A percentile compares a stretch with the other conserved stretches of the same genome.
phyloP scores from a whole-genome alignment of 192 early-diverging fungal genomes.

The Entrophospora sp. region DNA sequence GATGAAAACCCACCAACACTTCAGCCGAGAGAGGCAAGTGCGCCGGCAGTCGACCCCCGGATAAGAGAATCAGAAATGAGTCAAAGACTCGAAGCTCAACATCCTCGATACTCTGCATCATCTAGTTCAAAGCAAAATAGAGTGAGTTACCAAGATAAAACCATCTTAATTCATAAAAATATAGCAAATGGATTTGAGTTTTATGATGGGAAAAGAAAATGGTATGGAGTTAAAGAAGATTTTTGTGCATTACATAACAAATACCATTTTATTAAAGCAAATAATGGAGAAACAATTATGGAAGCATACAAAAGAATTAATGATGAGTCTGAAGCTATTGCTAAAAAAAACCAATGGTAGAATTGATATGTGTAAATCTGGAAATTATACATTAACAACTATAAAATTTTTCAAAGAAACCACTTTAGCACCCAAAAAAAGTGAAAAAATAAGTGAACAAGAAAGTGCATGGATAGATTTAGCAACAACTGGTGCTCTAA shows the following conservation, averaged over 20 bases:
- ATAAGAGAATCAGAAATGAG: too few species aligned
- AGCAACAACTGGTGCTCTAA: constrained; percentile 5
- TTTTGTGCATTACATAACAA: too few species aligned
- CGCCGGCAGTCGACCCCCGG: too few species aligned
- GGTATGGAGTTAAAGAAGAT: not conserved
- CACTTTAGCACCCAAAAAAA: not conserved
- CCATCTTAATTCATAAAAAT: not conserved
- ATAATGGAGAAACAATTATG: not conserved
- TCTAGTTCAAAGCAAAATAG: too few species aligned
- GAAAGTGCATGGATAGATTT: constrained; percentile 5
- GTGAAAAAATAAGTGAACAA: constrained; percentile 3
- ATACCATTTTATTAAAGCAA: too few species aligned
- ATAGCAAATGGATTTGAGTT: too few species aligned
- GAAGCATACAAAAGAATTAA: not conserved
- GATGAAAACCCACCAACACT: too few species aligned
- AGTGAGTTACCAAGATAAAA: too few species aligned
- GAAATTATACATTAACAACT: constrained; percentile 2
- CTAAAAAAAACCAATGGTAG: not conserved
- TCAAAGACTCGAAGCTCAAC: too few species aligned
- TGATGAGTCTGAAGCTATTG: constrained; percentile 1
- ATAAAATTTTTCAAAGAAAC: constrained; percentile 3
- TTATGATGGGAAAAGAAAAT: not conserved
- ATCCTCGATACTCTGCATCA: too few species aligned
- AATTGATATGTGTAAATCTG: constrained; percentile 1
- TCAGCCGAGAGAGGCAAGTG: too few species aligned